Evolutionary conservation across 139 green algal species (phyloP).

Genomic region (Chlamydomonas asymmetrica): DNA sequence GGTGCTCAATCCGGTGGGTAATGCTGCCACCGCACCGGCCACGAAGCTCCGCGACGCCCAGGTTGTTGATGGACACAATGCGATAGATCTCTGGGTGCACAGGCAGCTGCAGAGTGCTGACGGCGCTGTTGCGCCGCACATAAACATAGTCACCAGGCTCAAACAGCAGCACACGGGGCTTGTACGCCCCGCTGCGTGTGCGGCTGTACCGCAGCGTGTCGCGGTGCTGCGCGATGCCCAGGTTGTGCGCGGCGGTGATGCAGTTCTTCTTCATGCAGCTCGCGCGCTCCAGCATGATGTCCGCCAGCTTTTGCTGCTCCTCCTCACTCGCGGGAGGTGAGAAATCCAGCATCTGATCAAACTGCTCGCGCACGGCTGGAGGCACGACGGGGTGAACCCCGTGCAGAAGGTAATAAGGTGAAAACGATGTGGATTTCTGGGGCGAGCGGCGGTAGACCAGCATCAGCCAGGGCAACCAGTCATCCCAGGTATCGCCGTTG

Average conservation of each 20-base stretch:
- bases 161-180: background rate
- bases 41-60: background rate
- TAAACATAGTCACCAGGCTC: constrained; percentile 22
- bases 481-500: constrained; percentile 2
- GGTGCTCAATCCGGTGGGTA: background rate
- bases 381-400: constrained; percentile 15
- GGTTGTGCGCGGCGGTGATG: no score
- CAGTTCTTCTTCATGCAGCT: no score
- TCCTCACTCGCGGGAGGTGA: no score
- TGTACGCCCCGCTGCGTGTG: background rate
- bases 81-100: background rate
- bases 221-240: no score
- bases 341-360: constrained; percentile 7
- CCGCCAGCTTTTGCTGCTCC: no score
- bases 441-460: constrained; percentile 36
- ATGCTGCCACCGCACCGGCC: background rate
- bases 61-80: background rate
- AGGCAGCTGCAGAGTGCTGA: background rate
- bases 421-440: constrained; percentile 13
- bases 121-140: background rate
- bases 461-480: constrained; percentile 22
- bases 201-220: background rate
- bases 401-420: constrained; percentile 35
- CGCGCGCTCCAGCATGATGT: no score
- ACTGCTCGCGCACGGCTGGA: constrained; percentile 8